Base-by-base conservation (phyloP, 148 eudicot genomes). In the Silene latifolia region DNA sequence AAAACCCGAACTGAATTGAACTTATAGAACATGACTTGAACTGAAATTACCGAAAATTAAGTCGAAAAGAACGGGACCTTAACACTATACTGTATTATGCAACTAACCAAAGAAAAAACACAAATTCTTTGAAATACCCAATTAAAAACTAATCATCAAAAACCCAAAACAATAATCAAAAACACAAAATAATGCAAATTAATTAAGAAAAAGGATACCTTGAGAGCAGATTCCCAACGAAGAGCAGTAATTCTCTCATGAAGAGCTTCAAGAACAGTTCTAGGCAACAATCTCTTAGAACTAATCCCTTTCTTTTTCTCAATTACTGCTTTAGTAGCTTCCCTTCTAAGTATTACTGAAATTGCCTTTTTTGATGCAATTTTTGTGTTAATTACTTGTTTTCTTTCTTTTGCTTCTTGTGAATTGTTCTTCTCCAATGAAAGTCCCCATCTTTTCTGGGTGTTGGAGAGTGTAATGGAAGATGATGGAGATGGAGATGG, bases 191-290 rank as follows among this genome's bases (percentile, higher is more conserved):
- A 59, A 39, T 1, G 4, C 3, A 32, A 32, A 32, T 1, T 5
- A 27, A 57, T 6, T 2, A 39, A 17, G 4, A 27, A 4, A 1
- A 19, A 5, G 51, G 67, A 9, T 21, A 91, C 98, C 97, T 84
- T 89, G 32, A 93, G 91, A 75, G 98, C 95, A 62, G 98, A 91
- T 17, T 91, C 98, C 95, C 97, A 91, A 35, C 97, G 97, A 78
- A 91, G 83, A 67, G 95, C 95, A 20, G 93, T 88, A 62, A 93
- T 82, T 4, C 98, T 86, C 23, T 93, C 98, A 76, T 93, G 95
- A 58, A 93, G 89, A 54, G 98, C 89, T 87, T 93, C 97, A 53
- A 93, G 93, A 15, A 93, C 93, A 73, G 98, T 91, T 67, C 89
- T 77, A 0, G 98, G 98, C 77, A 93, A 82, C 39, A 93, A 76